Evolutionary conservation across 805 yeast genomes (phyloP), one percentile per base, ranked within the genome.

Genomic region (Candida vartiovaarae): DNA sequence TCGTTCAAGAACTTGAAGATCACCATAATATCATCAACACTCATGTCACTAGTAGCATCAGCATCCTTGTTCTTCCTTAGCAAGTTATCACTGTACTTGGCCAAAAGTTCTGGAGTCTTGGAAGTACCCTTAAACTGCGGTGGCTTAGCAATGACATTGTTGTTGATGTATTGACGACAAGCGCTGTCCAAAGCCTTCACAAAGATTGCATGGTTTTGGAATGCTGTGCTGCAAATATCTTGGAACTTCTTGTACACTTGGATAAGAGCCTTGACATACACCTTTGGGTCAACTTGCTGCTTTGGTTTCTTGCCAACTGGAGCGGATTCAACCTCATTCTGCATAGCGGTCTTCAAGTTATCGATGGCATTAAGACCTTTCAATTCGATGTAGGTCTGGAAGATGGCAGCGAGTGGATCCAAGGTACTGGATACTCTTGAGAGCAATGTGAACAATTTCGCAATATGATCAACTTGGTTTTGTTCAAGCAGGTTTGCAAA

Each of bases 81-180:
- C 53, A 90, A 71, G 38, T 81, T 76, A 66, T 93, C 99, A 43
- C 90, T 78, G 62, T 88, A 93, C 60, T 81, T 81, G 5, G 98
- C 97, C 54, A 95, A 72, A 53, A 86, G 72, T 55, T 95, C 98
- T 1, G 98, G 95, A 1, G 98, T 89, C 57, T 75, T 82, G n/a
- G 96, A 84, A 3, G 68, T 60, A 1, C 57, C 55, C 33, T 60
- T 57, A 7, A 47, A 25, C 6, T 48, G 50, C 0, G 77, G 62
- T 8, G 68, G 66, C 7, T 80, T 75, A 28, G 97, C 96, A 61
- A 89, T 81, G 15, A 78, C 70, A 57, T 95, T 93, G 43, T 70
- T 72, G 65, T 93, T 93, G 56, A 95, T 87, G 55, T 84, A 90
- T 32, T 76, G 71, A 47, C 84, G 80, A 54, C 96, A 91, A 2